Base-by-base conservation (phyloP, 2,329 filamentous ascomycete genomes). In the Ophiocordyceps camponoti-floridani region DNA sequence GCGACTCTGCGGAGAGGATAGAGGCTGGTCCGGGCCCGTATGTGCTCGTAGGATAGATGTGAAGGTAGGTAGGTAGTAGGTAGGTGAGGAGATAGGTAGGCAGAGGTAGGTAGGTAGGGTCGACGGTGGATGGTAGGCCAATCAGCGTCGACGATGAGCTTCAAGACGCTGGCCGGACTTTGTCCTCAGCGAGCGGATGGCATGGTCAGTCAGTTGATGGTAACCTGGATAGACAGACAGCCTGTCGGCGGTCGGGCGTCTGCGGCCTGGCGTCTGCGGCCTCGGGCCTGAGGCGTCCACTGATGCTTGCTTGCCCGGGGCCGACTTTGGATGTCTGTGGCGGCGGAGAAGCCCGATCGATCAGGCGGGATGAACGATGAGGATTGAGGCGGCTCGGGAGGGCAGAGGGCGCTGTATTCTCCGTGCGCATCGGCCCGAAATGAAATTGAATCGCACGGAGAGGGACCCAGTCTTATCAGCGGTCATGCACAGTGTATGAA, bases 181-280 rank as follows among this genome's bases (percentile, higher is more conserved):
- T 23, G 28, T 30, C 35, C 18, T 47, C 54, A 56, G 56, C 51
- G 51, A 47, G 50, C 50, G 47, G 49, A 57, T 58, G 49, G 55
- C 58, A 60, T 60, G 60, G 54, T 59, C 53, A 51, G 44, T 44
- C 50, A 42, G 37, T 48, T n/a, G 47, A 53, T 52, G 46, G 48
- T 48, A 47, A 54, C 52, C 50, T 52, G 50, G 52, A 55, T 57
- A 49, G 52, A 53, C 48, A 7, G 43, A 31, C 28, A 40, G 26
- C 30, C 12, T 30, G 43, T 41, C 5, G 23, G 33, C 33, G 16
- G 31, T 16, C 19, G 38, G 19, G 37, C 35, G 45, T 26, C 31
- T 23, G 19, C 16, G 41, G 28, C 33, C 33, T 14, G 33, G 33
- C n/a, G 33, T 14, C 33, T 19, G 16, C 18, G 16, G 38, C 38